A percentile compares a stretch with the other conserved stretches of the same genome.
Evolutionary conservation across 1,284 basidiomycete genomes (phyloP).

Genomic region (Ganoderma sp.): DNA sequence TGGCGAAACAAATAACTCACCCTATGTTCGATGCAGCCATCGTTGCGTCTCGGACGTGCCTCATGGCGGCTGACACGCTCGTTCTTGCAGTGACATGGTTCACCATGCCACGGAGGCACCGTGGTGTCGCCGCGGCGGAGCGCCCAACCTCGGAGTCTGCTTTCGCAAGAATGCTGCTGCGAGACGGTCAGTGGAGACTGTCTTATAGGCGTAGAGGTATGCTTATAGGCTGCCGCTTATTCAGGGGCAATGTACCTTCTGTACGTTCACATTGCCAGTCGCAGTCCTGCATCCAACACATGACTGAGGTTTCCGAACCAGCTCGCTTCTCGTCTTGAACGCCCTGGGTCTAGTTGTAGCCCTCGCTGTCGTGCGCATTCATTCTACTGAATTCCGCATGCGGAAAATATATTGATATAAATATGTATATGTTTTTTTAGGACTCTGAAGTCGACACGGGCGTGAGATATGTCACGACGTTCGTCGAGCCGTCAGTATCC

Average conservation of each 20-base stretch:
- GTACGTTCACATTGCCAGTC: neutral
- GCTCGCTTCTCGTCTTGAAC: neutral
- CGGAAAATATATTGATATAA: too few relatives aligned
- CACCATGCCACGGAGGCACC: neutral
- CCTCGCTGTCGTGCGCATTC: neutral
- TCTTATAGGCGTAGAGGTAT: neutral
- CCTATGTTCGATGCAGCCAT: neutral
- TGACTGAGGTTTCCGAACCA: neutral
- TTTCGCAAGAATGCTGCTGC: neutral
- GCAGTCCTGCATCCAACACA: neutral
- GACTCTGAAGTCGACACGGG: neutral
- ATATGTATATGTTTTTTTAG: too few relatives aligned
- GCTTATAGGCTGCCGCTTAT: neutral
- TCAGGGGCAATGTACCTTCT: constrained; percentile 10
- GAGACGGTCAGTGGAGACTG: constrained; percentile 13
- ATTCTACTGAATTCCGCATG: too few relatives aligned
- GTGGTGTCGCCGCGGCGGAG: neutral
- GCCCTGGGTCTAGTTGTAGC: neutral
- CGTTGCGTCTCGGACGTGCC: constrained; percentile 1
- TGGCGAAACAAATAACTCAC: too few relatives aligned
- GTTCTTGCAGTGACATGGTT: constrained; percentile 8
- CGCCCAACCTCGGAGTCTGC: neutral
- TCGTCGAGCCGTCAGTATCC: constrained; percentile 5
- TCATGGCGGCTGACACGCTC: constrained; percentile 10
- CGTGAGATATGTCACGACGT: constrained; percentile 4